Conservation (phyloP, 768 basidiomycete genomes). For the Pholiota microspora region DNA sequence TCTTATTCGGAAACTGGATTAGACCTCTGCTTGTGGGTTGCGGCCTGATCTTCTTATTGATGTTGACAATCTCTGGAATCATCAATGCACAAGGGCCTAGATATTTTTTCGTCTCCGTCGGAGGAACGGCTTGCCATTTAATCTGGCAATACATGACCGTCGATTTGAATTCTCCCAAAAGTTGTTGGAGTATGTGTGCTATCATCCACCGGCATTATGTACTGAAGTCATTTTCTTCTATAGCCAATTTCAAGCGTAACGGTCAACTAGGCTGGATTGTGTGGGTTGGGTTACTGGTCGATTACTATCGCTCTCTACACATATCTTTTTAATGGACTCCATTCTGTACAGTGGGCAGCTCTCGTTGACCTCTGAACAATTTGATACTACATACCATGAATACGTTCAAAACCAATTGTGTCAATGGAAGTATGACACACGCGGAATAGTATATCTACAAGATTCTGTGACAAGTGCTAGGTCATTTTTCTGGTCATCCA, state of each 20-base stretch:
- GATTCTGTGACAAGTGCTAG: too few species aligned
- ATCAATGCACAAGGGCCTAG: slow-evolving; percentile 47
- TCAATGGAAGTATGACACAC: too few species aligned
- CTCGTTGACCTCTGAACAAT: too few species aligned
- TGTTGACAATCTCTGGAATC: slow-evolving; percentile 52
- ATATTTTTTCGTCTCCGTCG: slow-evolving; percentile 45
- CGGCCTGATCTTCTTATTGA: slow-evolving; percentile 47
- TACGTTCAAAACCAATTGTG: too few species aligned
- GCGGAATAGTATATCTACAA: too few species aligned
- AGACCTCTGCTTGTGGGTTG: slow-evolving; percentile 53
- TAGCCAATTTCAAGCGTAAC: slow-evolving; percentile 44
- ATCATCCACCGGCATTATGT: background rate
- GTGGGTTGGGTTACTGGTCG: slow-evolving; percentile 41
- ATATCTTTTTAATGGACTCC: background rate
- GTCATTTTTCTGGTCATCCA: too few species aligned
- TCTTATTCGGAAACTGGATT: slow-evolving; percentile 63
- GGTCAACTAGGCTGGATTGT: slow-evolving; percentile 45
- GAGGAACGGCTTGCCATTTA: slow-evolving; percentile 41
- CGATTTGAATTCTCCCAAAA: slow-evolving; percentile 39
- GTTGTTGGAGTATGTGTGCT: slow-evolving; percentile 42
- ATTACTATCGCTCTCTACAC: slow-evolving; percentile 25
- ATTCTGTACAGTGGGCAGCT: too few species aligned
- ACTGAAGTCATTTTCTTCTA: background rate
- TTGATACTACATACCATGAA: too few species aligned
- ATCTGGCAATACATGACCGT: slow-evolving; percentile 46